Base-by-base conservation (phyloP, 495 filamentous ascomycete genomes). In the Coniosporium apollinis region DNA sequence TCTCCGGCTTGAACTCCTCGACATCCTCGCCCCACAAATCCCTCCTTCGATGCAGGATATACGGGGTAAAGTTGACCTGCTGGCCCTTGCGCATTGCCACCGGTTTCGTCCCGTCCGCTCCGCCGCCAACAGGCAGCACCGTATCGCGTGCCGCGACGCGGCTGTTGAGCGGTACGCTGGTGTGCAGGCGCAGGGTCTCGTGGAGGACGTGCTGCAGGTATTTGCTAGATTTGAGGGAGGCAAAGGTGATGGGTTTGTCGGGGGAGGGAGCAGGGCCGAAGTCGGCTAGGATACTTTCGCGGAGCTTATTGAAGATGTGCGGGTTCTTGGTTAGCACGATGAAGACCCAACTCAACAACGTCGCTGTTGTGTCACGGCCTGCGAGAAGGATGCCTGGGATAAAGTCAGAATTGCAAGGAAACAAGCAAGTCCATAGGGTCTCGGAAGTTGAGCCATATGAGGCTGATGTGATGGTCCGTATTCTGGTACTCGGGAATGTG, bases 321-420 rank as follows among this genome's bases (percentile, higher is more conserved):
- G 37, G 45, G 29, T 45, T 38, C 7, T 33, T 19, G 13, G 34
- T 22, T 19, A 42, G 34, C 5, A 13, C 15, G 11, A 8, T 19
- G 39, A 36, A 37, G 9, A 42, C 5, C 22, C 24, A 37, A n/a
- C 33, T 15, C 11, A 58, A 46, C 5, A 55, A 42, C 5, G 28
- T 30, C 14, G 51, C 51, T 7, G 54, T 59, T 0, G 55, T 57
- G 35, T 57, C 55, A 22, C 54, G 34, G 16, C 51, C 54, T 1
- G 55, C 55, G 24, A 54, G 34, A 1, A 59, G 43, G 19, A 59
- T 37, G 13, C 25, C 34, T 6, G n/a, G n/a, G n/a, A n/a, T n/a
- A n/a, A n/a, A n/a, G n/a, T n/a, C n/a, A n/a, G n/a, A n/a, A 35
- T 28, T n/a, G n/a, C n/a, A n/a, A n/a, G n/a, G n/a, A n/a, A n/a